These are phyloP conservation scores for Malbranchea zuffiana DNA, from an alignment of 2,329 filamentous ascomycete species.

Conservation along the genomic window DNA sequence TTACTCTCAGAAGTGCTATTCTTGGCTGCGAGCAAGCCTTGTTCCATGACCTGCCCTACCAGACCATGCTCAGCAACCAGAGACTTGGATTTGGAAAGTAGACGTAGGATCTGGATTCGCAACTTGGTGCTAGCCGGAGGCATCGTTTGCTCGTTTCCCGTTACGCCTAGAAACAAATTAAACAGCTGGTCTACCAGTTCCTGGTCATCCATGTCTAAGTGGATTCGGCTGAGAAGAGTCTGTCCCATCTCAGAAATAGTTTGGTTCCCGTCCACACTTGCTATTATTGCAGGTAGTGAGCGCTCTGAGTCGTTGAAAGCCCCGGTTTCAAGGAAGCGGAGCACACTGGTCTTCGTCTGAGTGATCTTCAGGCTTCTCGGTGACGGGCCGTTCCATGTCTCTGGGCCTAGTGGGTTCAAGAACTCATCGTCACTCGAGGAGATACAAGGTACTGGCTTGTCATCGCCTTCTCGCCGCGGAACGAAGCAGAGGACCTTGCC, in stretches of 20 bases:
- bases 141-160: slow-evolving; percentile 28
- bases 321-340: slow-evolving; percentile 68
- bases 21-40: slow-evolving; percentile 45
- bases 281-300: slow-evolving; percentile 72
- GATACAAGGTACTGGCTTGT: slow-evolving; percentile 38
- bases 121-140: slow-evolving; percentile 53
- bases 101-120: slow-evolving; percentile 61
- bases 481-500: slow-evolving; percentile 63
- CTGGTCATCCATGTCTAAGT: slow-evolving; percentile 56
- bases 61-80: slow-evolving; percentile 59
- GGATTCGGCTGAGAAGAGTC: slow-evolving; percentile 72
- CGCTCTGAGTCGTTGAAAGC: slow-evolving; percentile 75
- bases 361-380: slow-evolving; percentile 54
- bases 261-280: slow-evolving; percentile 64
- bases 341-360: slow-evolving; percentile 58
- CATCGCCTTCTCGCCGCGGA: no score
- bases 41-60: slow-evolving; percentile 58
- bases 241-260: slow-evolving; percentile 77
- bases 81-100: slow-evolving; percentile 67
- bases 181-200: slow-evolving; percentile 56
- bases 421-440: slow-evolving; percentile 57
- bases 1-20: no score
- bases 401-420: slow-evolving; percentile 35
- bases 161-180: slow-evolving; percentile 57
- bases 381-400: slow-evolving; percentile 52